A percentile compares a stretch with the other conserved stretches of the same genome.
These are phyloP conservation scores for Cicer bijugum DNA, from an alignment of 306 rosid genomes.

Conservation along the genomic window DNA sequence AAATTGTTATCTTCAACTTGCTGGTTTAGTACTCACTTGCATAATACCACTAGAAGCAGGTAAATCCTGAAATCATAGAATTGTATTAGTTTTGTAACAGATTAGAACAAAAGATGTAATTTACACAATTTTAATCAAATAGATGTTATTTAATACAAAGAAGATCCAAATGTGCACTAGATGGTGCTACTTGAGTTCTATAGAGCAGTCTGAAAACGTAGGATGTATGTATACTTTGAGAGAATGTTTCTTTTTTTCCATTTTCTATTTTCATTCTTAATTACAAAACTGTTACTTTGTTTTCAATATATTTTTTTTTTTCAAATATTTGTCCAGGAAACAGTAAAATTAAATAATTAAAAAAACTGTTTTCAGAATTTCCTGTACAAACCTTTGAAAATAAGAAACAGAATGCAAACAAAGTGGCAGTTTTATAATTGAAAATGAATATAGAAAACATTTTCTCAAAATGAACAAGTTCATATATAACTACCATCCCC, in stretches of 20 bases:
- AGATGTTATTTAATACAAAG: constrained; percentile 33
- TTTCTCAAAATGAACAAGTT: background rate
- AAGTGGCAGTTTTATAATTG: too few relatives aligned
- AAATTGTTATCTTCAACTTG: constrained; percentile 38
- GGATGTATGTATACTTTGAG: too few relatives aligned
- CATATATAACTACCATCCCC: too few relatives aligned
- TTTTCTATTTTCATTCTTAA: too few relatives aligned
- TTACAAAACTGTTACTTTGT: too few relatives aligned
- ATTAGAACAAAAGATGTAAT: too few relatives aligned
- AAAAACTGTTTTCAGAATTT: background rate
- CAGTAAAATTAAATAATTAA: background rate
- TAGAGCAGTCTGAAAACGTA: background rate
- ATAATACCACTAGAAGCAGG: constrained; percentile 95
- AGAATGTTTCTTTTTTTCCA: too few relatives aligned
- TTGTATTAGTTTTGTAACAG: constrained; percentile 33
- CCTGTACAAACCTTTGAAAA: too few relatives aligned
- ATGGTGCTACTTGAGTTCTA: constrained; percentile 8
- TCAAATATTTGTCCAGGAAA: too few relatives aligned
- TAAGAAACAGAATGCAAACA: too few relatives aligned
- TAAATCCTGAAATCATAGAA: constrained; percentile 68
- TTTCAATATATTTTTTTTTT: too few relatives aligned
- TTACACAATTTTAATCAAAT: background rate
- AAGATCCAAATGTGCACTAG: constrained; percentile 5
- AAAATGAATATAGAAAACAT: background rate
- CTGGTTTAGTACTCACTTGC: constrained; percentile 67